phyloP scores from a whole-genome alignment of 176 grass and related monocot species.

The Juncus effusus region DNA sequence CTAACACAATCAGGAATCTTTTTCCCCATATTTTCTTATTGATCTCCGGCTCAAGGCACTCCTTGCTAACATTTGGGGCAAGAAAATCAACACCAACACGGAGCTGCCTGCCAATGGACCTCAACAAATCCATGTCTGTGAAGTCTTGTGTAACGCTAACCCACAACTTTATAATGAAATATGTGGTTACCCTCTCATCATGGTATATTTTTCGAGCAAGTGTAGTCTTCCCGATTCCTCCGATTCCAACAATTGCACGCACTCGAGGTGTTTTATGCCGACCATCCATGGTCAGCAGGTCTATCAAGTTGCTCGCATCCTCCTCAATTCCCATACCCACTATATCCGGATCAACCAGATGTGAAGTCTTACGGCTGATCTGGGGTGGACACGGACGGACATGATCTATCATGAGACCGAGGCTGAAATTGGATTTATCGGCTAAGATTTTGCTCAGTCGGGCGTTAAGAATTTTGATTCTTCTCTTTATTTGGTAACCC shows the following conservation, averaged over 20 bases:
- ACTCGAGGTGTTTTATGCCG: not conserved
- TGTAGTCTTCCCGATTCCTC: slow-evolving; percentile 50
- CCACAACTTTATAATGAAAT: slow-evolving; percentile 31
- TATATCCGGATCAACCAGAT: slow-evolving; percentile 23
- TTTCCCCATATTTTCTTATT: not conserved
- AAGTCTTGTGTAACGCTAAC: slow-evolving; percentile 30
- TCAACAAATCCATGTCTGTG: slow-evolving; percentile 15
- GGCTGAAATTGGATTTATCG: not conserved
- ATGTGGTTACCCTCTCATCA: slow-evolving; percentile 1
- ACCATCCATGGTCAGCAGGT: not conserved
- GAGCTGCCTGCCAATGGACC: slow-evolving; percentile 13
- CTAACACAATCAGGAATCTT: not conserved
- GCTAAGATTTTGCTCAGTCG: slow-evolving; percentile 8
- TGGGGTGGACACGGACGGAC: not conserved
- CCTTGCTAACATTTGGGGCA: not conserved
- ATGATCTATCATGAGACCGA: not conserved
- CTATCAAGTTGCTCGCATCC: slow-evolving; percentile 1
- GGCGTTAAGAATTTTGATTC: slow-evolving; percentile 28
- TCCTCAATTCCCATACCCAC: slow-evolving; percentile 25
- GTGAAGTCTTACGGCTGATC: not conserved
- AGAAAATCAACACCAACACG: not conserved
- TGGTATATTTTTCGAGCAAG: slow-evolving; percentile 39
- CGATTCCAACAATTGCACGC: slow-evolving; percentile 32
- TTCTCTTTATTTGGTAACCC: not conserved
- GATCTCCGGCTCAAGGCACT: not conserved